These are phyloP conservation scores for Boletus reticulatus DNA, from an alignment of 768 basidiomycete genomes.

Conservation along the genomic window DNA sequence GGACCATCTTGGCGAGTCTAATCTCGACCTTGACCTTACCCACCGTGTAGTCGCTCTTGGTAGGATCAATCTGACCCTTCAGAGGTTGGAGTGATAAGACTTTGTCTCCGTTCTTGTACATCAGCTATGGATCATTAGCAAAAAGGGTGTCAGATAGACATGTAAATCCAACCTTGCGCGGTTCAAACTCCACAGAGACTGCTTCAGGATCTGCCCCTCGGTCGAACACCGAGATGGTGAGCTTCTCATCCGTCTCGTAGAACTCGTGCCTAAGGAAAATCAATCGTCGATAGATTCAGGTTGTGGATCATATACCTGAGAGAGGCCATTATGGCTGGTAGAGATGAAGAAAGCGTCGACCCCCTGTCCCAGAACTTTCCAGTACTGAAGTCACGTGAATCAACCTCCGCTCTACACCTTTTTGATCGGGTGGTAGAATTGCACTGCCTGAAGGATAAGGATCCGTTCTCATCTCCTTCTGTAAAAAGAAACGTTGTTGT, in stretches of 20 bases:
- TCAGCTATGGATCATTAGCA: slow-evolving; percentile 11
- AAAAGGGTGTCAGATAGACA: neutral
- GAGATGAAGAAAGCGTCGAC: neutral
- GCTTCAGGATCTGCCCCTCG: slow-evolving; percentile 65
- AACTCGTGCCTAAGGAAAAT: slow-evolving; percentile 65
- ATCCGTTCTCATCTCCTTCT: too few relatives aligned
- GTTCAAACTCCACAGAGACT: slow-evolving; percentile 61
- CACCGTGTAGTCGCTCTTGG: slow-evolving; percentile 60
- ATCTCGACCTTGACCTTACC: slow-evolving; percentile 90
- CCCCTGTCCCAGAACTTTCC: slow-evolving; percentile 27
- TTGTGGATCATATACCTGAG: slow-evolving; percentile 23
- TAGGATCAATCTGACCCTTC: slow-evolving; percentile 74
- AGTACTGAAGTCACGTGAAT: slow-evolving; percentile 26
- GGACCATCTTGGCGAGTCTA: slow-evolving; percentile 62
- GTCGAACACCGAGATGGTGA: slow-evolving; percentile 78
- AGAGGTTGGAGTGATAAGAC: slow-evolving; percentile 74
- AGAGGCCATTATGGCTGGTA: slow-evolving; percentile 21
- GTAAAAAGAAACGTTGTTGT: neutral
- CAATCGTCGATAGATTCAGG: neutral
- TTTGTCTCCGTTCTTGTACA: slow-evolving; percentile 68
- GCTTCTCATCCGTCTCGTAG: slow-evolving; percentile 78
- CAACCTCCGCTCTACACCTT: too few relatives aligned
- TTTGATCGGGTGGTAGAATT: too few relatives aligned
- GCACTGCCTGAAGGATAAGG: too few relatives aligned
- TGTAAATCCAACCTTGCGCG: slow-evolving; percentile 54